Evolutionary conservation across 768 basidiomycete species (phyloP), one percentile per base, ranked within the genome.

Genomic region (Podaxis pistillaris): DNA sequence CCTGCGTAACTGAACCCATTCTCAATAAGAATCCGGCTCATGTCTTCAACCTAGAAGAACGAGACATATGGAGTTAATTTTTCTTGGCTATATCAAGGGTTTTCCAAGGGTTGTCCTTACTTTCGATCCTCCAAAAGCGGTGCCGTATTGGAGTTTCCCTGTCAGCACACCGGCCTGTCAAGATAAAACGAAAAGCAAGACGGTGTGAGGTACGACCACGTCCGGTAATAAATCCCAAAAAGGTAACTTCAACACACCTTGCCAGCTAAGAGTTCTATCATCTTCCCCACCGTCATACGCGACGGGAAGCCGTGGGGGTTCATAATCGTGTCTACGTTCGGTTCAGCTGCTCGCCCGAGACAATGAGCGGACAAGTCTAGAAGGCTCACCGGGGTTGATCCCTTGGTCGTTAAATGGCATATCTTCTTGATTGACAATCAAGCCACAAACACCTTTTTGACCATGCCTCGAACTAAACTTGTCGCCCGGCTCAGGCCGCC

Each of bases 271-370:
- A 98, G 81, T 75, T 99, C 97, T 58, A 99, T 97, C 97, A 99
- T 99, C 80, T 99, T 99, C 54, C 97, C 97, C 30, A 99, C 97
- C 26, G 97, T 99, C 95, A 96, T 98, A 59, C 96, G 92, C 62
- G 94, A 96, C 4, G 97, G 97, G 82, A 99, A 98, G 70, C 97
- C 97, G 76, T 99, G 97, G 2, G 97, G 97, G 73, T 99, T 99
- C 96, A 99, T 98, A 78, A 99, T 97, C 17, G 96, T 94, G 75
- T 99, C 96, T 90, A 67, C 28, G 41, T 52, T 38, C 44, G 63
- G 60, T 52, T 52, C 28, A 65, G 38, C 62, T 64, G 22, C n/a
- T 41, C 53, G 44, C 28, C 15, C 19, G 30, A 46, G 53, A 63
- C 33, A 36, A 40, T 62, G 46, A 62, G 44, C 38, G 58, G 46